Evolutionary conservation across 495 filamentous ascomycete species (phyloP).

Genomic region (Cenococcum geophilum): DNA sequence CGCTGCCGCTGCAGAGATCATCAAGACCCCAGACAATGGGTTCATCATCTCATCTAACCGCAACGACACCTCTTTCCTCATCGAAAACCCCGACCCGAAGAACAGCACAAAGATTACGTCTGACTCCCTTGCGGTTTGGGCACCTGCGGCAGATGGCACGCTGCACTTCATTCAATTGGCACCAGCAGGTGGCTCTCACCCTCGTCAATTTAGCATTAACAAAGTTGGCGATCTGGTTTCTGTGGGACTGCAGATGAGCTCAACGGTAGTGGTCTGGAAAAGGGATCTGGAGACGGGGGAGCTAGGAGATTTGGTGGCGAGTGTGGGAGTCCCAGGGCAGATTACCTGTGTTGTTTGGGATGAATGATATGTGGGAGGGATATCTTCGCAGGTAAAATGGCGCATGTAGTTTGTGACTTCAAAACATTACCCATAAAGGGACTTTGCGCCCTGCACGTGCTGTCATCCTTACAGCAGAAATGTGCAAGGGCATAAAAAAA

Average conservation of each 20-base stretch:
- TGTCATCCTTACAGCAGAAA: no score
- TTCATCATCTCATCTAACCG: constrained; percentile 63
- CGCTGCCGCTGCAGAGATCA: constrained; percentile 53
- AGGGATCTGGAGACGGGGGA: constrained; percentile 33
- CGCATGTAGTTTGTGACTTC: not conserved
- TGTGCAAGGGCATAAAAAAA: not conserved
- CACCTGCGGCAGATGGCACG: constrained; percentile 25
- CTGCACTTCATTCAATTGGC: constrained; percentile 35
- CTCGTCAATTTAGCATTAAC: constrained; percentile 40
- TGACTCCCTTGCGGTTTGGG: constrained; percentile 45
- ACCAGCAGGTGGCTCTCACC: constrained; percentile 40
- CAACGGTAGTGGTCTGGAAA: constrained; percentile 26
- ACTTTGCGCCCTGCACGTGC: no score
- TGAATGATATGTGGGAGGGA: constrained; percentile 14
- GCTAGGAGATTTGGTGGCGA: constrained; percentile 32
- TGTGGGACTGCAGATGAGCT: constrained; percentile 34
- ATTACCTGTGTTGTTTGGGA: constrained; percentile 37
- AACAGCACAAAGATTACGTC: constrained; percentile 31
- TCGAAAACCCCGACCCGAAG: constrained; percentile 25
- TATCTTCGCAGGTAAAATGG: not conserved
- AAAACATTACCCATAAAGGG: not conserved
- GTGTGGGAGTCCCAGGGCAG: constrained; percentile 17
- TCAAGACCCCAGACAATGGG: constrained; percentile 53
- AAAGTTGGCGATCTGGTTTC: constrained; percentile 34
- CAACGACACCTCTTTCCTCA: constrained; percentile 45